Evolutionary conservation across 2,329 filamentous ascomycete species (phyloP), one percentile per base, ranked within the genome.

Genomic region (Trichocomaceae sp.): DNA sequence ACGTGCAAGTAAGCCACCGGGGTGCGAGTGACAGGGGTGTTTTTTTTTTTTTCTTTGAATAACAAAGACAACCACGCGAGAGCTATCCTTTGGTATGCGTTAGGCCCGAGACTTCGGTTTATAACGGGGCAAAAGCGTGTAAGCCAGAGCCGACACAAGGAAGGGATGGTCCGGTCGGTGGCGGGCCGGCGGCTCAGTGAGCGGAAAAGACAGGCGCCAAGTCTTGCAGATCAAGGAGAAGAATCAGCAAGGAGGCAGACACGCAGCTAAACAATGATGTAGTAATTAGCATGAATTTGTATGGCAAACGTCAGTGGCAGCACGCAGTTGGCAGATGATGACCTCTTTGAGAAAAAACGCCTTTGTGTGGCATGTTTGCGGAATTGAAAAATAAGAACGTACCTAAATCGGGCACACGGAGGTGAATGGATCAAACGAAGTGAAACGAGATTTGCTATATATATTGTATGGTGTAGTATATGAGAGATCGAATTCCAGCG

Each of bases 161-260:
- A 29, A 47, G 44, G 51, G 31, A 45, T 47, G 51, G 44, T 12
- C 29, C 17, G 22, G 50, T 47, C 42, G 20, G 51, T 41, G 51
- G 51, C 44, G 51, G 44, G n/a, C n/a, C n/a, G n/a, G n/a, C n/a
- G n/a, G n/a, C n/a, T 52, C 41, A 31, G 44, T 53, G 51, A 41
- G 44, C 51, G 51, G 42, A 53, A 53, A 53, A 39, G 51, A 53
- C 45, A 53, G 51, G 35, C 35, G 51, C 51, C 51, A 53, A 47
- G 50, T 35, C n/a, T 41, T 47, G 51, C 44, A 39, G 51, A 53
- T 53, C 51, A 53, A 53, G 51, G 45, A 47, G 51, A 46, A 31
- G 50, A 47, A 42, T 47, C 45, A 23, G 45, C 45, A 47, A 26
- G 23, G 22, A 20, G 15, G 10, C 22, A n/a, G 19, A 33, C 50